Percentiles rank a stretch among this genome's conserved stretches.
Conservation (phyloP, 805 yeast species). For the Pichia ethanolica region DNA sequence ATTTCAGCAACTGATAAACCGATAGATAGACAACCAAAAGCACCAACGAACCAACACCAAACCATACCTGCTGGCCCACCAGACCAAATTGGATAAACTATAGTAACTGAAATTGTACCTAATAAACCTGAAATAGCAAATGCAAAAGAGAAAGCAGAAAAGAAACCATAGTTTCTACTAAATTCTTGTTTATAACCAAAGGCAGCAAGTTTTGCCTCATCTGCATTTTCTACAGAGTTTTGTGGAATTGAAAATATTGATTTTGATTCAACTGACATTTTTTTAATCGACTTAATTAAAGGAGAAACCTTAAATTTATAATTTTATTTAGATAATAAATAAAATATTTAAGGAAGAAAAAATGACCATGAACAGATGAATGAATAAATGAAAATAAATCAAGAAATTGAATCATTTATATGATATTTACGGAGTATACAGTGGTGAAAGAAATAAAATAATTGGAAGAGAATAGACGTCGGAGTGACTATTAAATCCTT, state of each 20-base stretch:
- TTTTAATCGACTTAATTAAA: not conserved
- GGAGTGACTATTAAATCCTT: too few species aligned
- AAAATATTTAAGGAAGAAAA: too few species aligned
- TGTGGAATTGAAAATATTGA: constrained; percentile 28
- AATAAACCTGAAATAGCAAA: constrained; percentile 57
- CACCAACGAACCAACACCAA: constrained; percentile 57
- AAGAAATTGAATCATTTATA: too few species aligned
- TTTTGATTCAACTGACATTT: not conserved
- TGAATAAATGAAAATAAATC: too few species aligned
- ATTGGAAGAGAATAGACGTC: too few species aligned
- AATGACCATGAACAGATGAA: too few species aligned
- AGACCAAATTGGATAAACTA: constrained; percentile 37
- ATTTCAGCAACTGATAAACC: constrained; percentile 47
- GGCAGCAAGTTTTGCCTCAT: constrained; percentile 22
- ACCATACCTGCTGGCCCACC: constrained; percentile 59
- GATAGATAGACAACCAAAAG: constrained; percentile 44
- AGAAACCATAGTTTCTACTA: constrained; percentile 46
- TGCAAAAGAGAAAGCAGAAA: constrained; percentile 59
- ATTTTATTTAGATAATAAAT: too few species aligned
- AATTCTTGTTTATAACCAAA: constrained; percentile 60
- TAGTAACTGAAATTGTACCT: constrained; percentile 54
- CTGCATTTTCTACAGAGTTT: constrained; percentile 7
- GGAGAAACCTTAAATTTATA: too few species aligned
- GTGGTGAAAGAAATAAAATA: too few species aligned
- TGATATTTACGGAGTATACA: too few species aligned